These are phyloP conservation scores for Globisporangium takayamanum DNA, from an alignment of 352 stramenopile genomes.

Conservation along the genomic window DNA sequence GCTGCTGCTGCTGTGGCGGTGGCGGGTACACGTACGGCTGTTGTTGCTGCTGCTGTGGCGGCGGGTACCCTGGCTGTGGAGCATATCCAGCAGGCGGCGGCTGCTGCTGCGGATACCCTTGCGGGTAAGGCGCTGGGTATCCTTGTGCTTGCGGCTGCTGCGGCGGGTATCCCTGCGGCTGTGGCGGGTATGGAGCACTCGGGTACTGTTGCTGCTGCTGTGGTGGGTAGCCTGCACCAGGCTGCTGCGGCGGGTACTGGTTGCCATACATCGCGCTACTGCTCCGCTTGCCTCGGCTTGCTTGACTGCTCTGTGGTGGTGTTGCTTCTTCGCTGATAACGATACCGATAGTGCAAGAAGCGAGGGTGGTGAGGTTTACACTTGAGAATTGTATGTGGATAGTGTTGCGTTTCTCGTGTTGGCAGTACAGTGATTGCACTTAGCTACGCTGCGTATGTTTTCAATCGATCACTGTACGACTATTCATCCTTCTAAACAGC, in stretches of 20 bases:
- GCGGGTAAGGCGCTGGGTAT: conserved; percentile 19
- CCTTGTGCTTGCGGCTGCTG: conserved; percentile 4
- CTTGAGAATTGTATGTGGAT: no score
- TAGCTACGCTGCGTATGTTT: no score
- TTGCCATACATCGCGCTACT: conserved; percentile 17
- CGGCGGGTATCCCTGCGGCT: neutral
- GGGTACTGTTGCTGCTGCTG: neutral
- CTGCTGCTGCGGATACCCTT: conserved; percentile 13
- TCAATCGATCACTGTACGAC: no score
- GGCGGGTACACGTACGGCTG: conserved; percentile 27
- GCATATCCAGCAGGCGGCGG: neutral
- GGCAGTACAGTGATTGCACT: no score
- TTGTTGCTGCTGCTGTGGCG: conserved; percentile 33
- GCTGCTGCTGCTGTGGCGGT: conserved; percentile 32
- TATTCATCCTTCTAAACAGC: no score
- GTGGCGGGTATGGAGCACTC: conserved; percentile 9
- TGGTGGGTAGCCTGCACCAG: conserved; percentile 18
- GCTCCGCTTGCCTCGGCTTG: neutral
- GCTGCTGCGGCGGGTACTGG: conserved; percentile 15
- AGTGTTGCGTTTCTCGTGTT: no score
- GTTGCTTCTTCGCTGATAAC: neutral
- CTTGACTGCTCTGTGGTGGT: neutral
- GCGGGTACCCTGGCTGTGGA: conserved; percentile 18
- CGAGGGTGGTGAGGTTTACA: no score
- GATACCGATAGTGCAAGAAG: no score